Evolutionary conservation across 2,329 filamentous ascomycete genomes (phyloP), one percentile per base, ranked within the genome.

Genomic region (Coccinonectria pachysandricola): DNA sequence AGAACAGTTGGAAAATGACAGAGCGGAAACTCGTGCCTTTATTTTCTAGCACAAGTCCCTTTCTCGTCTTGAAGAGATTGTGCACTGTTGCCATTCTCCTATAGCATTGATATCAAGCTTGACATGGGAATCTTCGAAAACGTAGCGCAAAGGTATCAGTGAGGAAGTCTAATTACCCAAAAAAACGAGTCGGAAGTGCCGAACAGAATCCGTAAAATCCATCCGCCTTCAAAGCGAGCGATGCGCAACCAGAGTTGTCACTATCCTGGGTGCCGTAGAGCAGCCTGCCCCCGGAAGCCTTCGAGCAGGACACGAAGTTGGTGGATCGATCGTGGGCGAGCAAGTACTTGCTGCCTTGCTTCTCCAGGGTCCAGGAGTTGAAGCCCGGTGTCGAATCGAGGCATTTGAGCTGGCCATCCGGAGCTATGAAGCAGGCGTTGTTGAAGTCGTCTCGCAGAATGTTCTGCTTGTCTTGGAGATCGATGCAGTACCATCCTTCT

Each of bases 381-480:
- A 37, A 34, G 11, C 50, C 49, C 1, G 45, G 48, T 2, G 39
- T 53, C 11, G 43, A 43, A 23, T 56, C 52, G 19, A 52, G 45
- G 7, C 52, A 56, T 25, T 49, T 43, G 19, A 56, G 35, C 12
- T 37, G 31, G 11, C 39, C 35, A 12, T 39, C 30, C 10, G 40
- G 36, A 21, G 33, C 29, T 30, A 53, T 31, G 30, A 52, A 51
- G 35, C 52, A 56, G n/a, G 52, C 48, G 26, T 49, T 52, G 35
- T 44, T 40, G 31, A 30, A 32, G 17, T 29, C 30, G 19, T 55
- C 50, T 10, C 35, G 38, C 7, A 55, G 41, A 4, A 50, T 27
- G 3, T 44, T 37, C n/a, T 38, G 40, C 0, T 34, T 7, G 20
- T 43, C 27, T 12, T 41, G 30, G 8, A 46, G 30, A 15, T 53